These are phyloP conservation scores for Penicillium sp. DNA, from an alignment of 2,329 filamentous ascomycete species.

Conservation along the genomic window DNA sequence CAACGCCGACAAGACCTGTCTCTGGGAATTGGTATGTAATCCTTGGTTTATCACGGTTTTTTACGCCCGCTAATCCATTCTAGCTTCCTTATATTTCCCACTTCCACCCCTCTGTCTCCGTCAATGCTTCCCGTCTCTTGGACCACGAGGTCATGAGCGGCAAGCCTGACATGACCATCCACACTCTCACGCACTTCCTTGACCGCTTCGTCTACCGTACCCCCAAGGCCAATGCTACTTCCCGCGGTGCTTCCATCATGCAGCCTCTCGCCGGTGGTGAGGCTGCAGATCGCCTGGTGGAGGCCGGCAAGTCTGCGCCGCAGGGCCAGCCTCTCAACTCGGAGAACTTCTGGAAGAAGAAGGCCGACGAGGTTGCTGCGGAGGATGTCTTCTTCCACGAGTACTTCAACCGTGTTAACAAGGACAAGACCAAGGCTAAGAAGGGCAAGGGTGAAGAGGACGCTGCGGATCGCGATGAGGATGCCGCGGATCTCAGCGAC, in stretches of 20 bases:
- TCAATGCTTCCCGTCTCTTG: constrained; percentile 78
- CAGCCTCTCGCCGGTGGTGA: constrained; percentile 78
- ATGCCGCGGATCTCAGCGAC: constrained; percentile 61
- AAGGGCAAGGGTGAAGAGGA: constrained; percentile 60
- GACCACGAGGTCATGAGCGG: constrained; percentile 73
- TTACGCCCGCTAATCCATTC: constrained; percentile 27
- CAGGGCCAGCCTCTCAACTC: constrained; percentile 74
- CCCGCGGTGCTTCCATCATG: constrained; percentile 91
- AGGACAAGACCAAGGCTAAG: constrained; percentile 61
- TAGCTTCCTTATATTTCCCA: constrained; percentile 73
- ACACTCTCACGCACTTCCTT: constrained; percentile 92
- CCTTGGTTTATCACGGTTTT: too few species aligned
- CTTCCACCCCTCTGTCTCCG: constrained; percentile 89
- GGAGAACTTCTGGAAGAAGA: constrained; percentile 89
- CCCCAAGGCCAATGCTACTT: constrained; percentile 69
- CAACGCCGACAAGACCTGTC: constrained; percentile 88
- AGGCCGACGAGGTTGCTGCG: constrained; percentile 81
- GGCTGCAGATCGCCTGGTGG: constrained; percentile 66
- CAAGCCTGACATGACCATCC: constrained; percentile 88
- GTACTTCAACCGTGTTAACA: constrained; percentile 83
- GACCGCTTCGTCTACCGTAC: constrained; percentile 99
- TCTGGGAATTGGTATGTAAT: constrained; percentile 82
- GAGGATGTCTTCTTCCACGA: constrained; percentile 99
- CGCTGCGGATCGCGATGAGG: constrained; percentile 49
- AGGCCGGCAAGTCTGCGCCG: constrained; percentile 63